Evolutionary conservation across 2,329 filamentous ascomycete species (phyloP).

Genomic region (Thielaviopsis punctulata): DNA sequence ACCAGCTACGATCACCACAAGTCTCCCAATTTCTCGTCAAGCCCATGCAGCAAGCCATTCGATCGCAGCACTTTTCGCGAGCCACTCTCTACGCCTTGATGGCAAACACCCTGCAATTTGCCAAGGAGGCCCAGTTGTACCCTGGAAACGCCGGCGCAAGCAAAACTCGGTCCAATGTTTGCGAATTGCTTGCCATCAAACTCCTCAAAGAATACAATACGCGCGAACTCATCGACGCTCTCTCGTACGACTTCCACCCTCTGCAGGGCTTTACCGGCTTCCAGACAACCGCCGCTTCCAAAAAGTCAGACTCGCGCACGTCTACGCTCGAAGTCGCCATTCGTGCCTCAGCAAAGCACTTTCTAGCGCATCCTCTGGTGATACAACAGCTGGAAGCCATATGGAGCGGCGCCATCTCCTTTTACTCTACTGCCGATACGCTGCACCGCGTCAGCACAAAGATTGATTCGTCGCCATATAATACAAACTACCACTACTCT

Average conservation of each 20-base stretch:
- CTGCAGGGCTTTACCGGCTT: conserved; percentile 56
- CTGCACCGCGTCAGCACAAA: conserved; percentile 44
- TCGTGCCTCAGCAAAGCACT: conserved; percentile 78
- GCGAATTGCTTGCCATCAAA: conserved; percentile 80
- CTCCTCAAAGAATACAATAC: conserved; percentile 79
- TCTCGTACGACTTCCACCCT: conserved; percentile 91
- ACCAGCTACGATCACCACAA: conserved; percentile 87
- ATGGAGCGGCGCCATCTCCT: conserved; percentile 90
- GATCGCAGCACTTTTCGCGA: conserved; percentile 63
- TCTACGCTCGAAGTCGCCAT: conserved; percentile 90
- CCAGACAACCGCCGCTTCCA: conserved; percentile 20
- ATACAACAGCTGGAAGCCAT: conserved; percentile 93
- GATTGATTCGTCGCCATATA: conserved; percentile 16
- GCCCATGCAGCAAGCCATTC: conserved; percentile 83
- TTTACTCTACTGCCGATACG: conserved; percentile 75
- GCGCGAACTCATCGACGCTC: conserved; percentile 76
- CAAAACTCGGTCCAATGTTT: conserved; percentile 70
- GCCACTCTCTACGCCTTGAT: conserved; percentile 80
- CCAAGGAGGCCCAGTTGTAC: conserved; percentile 67
- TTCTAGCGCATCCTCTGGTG: conserved; percentile 78
- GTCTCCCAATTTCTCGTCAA: conserved; percentile 92
- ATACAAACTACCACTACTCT: neutral
- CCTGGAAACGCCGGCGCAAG: conserved; percentile 73
- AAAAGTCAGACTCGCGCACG: conserved; percentile 43
- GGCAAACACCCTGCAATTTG: conserved; percentile 86